Evolutionary conservation across 2,329 filamentous ascomycete species (phyloP), one percentile per base, ranked within the genome.

Genomic region (Talaromyces sp.): DNA sequence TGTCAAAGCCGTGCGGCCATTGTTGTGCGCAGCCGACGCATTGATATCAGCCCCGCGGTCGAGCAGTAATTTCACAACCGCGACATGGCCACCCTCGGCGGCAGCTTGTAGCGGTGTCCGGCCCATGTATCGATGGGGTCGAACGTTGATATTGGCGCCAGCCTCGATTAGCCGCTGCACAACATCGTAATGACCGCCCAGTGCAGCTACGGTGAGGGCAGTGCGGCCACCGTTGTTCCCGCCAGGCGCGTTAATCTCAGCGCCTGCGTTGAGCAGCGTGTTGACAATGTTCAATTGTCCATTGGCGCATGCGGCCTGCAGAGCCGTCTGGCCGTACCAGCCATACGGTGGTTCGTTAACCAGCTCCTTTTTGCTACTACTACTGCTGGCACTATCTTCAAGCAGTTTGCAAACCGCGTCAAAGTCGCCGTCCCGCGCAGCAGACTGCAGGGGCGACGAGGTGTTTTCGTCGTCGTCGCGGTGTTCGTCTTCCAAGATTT

Each of bases 211-310:
- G 17, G 65, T 61, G 19, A 69, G 35, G 1, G 66, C 64, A 4
- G 63, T 64, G 38, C 64, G 52, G 10, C 67, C 67, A 41, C 38
- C 61, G n/a, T 63, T 60, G 38, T 60, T 60, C 21, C 56, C 61
- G 27, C 55, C 61, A 46, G 62, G 55, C 17, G 58, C 59, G 61
- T 66, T 55, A 17, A 64, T 38, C 19, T 65, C 24, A 4, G 60
- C 64, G 17, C 63, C 63, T 13, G 55, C 27, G 43, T 72, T 67
- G 3, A 78, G 64, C 1, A 79, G 63, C 52, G 66, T 67, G n/a
- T 73, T 64, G 9, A 77, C 73, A n/a, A 75, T 65, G 7, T 70
- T 69, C 1, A 72, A 58, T 43, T 77, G 69, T 4, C 75, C 75
- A 27, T 65, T 66, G 49, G 70, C 66, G 8, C 74, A 73, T 13